Conservation (phyloP, 176 grass and related monocot genomes). For the bread wheat (Triticum aestivum) region IWGSC_CS_RefSeq_v2.1 NC_057809.1:325247925-325248424, state of each 20-base stretch:
- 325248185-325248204: slow-evolving; percentile 15
- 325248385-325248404: not conserved
- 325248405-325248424: slow-evolving; percentile 27
- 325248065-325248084: slow-evolving; percentile 70
- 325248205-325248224: not conserved
- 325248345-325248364: slow-evolving; percentile 19
- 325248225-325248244: slow-evolving; percentile 13
- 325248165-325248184: slow-evolving; percentile 47
- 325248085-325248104: slow-evolving; percentile 73
- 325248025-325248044: slow-evolving; percentile 83
- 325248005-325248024: slow-evolving; percentile 79
- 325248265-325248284: slow-evolving; percentile 20
- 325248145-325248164: slow-evolving; percentile 73
- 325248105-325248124: slow-evolving; percentile 70
- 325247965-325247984: slow-evolving; percentile 57
- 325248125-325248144: slow-evolving; percentile 92
- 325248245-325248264: slow-evolving; percentile 31
- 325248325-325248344: not conserved
- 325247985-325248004: slow-evolving; percentile 75
- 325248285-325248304: slow-evolving; percentile 26
- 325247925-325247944: slow-evolving; percentile 48
- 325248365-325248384: slow-evolving; percentile 28
- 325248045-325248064: slow-evolving; percentile 77
- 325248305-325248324: slow-evolving; percentile 39
- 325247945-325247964: slow-evolving; percentile 38